A percentile compares a stretch with the other conserved stretches of the same genome.
phyloP scores from a whole-genome alignment of 768 basidiomycete genomes.

The Suillus subalutaceus region DNA sequence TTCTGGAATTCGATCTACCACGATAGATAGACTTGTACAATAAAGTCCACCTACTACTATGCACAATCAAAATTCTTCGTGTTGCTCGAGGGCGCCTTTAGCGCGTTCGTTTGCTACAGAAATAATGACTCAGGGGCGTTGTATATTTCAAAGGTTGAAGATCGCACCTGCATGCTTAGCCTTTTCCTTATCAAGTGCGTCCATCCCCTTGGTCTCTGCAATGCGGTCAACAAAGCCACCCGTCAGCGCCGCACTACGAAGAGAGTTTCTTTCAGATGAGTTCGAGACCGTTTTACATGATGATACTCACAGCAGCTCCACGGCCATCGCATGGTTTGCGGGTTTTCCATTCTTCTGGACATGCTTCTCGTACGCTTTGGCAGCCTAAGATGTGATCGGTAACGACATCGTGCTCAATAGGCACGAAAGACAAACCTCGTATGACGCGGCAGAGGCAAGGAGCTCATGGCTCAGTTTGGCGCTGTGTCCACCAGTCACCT shows the following conservation, averaged over 20 bases:
- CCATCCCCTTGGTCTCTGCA: constrained; percentile 28
- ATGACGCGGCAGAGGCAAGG: constrained; percentile 31
- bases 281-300: not conserved
- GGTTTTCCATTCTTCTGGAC: constrained; percentile 22
- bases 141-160: no score
- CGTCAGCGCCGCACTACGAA: constrained; percentile 25
- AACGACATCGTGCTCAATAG: not conserved
- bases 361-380: constrained; percentile 33
- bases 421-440: constrained; percentile 19
- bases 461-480: constrained; percentile 30
- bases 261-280: constrained; percentile 1
- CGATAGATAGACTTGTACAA: no score
- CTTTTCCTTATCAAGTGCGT: constrained; percentile 22
- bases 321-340: constrained; percentile 24
- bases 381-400: constrained; percentile 24
- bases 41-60: not conserved
- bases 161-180: constrained; percentile 27
- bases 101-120: constrained; percentile 20
- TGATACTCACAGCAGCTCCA: constrained; percentile 28
- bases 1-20: not conserved
- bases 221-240: constrained; percentile 30
- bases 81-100: constrained; percentile 12
- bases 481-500: constrained; percentile 22
- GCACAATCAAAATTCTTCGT: constrained; percentile 21
- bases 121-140: constrained; percentile 5